Conservation (phyloP, 2,329 filamentous ascomycete species). For the Cephalotrichum gorgonifer region DNA sequence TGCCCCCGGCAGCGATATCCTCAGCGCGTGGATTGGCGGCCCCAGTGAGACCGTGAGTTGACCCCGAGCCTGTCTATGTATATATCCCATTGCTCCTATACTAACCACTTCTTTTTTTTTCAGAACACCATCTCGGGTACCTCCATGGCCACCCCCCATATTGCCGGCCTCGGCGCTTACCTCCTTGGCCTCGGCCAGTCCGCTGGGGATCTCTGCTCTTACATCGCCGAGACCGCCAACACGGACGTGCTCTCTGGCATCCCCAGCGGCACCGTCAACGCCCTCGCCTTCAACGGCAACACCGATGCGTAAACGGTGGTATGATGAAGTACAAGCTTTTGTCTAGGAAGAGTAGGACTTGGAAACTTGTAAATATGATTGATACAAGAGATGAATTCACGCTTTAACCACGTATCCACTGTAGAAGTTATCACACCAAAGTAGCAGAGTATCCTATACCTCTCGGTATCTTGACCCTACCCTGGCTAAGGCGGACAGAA, state of each 20-base stretch:
- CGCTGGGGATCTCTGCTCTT: slow-evolving; percentile 25
- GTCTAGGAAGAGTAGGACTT: too few species aligned
- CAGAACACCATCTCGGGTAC: slow-evolving; percentile 42
- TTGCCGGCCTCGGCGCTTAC: slow-evolving; percentile 43
- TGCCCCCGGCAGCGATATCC: slow-evolving; percentile 34
- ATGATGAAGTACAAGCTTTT: neutral
- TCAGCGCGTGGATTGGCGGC: slow-evolving; percentile 34
- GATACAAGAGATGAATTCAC: too few species aligned
- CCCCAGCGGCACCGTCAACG: neutral
- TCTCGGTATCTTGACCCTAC: too few species aligned
- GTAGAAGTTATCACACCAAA: too few species aligned
- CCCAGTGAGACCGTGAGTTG: slow-evolving; percentile 21
- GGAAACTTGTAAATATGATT: too few species aligned
- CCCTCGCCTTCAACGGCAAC: neutral
- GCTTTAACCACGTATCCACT: too few species aligned
- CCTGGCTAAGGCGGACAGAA: too few species aligned
- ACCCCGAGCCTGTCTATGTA: neutral
- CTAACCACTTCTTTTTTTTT: neutral
- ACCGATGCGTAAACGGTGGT: neutral
- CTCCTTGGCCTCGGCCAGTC: slow-evolving; percentile 29
- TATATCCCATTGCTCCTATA: neutral
- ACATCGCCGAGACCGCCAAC: slow-evolving; percentile 28
- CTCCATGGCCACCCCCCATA: slow-evolving; percentile 51
- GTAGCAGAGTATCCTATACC: too few species aligned
- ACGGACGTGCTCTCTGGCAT: slow-evolving; percentile 21